Conservation (phyloP, 2,329 filamentous ascomycete species). For the Leptographium lundbergii region DNA sequence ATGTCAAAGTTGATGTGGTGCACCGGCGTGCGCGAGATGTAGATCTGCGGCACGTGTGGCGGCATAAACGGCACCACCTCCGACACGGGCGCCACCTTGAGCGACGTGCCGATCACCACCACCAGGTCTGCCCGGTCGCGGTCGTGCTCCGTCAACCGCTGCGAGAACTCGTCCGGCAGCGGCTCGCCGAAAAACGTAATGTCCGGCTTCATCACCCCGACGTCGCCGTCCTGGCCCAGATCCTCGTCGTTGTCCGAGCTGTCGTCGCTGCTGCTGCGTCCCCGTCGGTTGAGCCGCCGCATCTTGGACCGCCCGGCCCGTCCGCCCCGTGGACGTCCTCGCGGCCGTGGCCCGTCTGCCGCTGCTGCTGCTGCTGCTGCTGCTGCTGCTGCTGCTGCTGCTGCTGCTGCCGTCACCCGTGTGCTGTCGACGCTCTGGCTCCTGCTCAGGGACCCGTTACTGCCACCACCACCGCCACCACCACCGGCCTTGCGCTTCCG, state of each 20-base stretch:
- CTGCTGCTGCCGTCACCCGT: background rate
- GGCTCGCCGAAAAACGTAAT: conserved; percentile 96
- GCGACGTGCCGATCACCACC: conserved; percentile 87
- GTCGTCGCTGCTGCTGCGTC: conserved; percentile 26
- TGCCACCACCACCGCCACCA: conserved; percentile 3
- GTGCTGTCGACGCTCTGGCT: background rate
- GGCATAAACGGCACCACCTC: conserved; percentile 78
- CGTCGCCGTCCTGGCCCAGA: conserved; percentile 42
- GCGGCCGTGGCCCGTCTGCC: background rate
- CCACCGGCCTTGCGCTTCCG: conserved; percentile 13
- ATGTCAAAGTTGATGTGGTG: conserved; percentile 91
- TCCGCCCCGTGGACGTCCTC: background rate
- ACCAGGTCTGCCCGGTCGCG: conserved; percentile 73
- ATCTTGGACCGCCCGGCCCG: conserved; percentile 16
- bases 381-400: background rate
- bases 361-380: background rate
- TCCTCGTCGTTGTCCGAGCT: conserved; percentile 37
- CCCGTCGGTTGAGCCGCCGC: conserved; percentile 26
- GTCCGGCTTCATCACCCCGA: conserved; percentile 88
- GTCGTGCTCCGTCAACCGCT: conserved; percentile 70
- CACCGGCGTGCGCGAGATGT: conserved; percentile 75
- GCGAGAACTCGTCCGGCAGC: conserved; percentile 71
- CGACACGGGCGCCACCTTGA: conserved; percentile 91
- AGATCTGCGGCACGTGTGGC: conserved; percentile 73
- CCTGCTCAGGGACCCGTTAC: background rate